Percentiles rank a stretch among this genome's conserved stretches.
Evolutionary conservation across 208 protist species (phyloP).

Genomic region (Acanthamoeba polyphaga): DNA sequence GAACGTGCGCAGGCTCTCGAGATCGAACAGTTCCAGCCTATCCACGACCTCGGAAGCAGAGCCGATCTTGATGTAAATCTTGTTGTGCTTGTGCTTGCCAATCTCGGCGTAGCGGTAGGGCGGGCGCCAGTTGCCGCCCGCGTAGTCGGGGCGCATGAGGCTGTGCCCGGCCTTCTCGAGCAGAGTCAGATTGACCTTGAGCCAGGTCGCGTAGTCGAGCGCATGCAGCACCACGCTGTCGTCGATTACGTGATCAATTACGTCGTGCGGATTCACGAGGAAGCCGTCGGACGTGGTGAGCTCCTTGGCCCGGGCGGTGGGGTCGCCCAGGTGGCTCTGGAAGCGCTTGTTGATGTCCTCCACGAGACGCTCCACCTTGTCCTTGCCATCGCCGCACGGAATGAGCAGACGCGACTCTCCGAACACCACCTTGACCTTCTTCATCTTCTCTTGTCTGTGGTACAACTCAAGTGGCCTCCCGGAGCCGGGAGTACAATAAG

Average conservation of each 20-base stretch:
- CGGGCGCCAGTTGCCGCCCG: slow-evolving; percentile 8
- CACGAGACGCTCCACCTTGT: slow-evolving; percentile 26
- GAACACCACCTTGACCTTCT: slow-evolving; percentile 54
- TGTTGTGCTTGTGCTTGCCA: slow-evolving; percentile 66
- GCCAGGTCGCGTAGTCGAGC: slow-evolving; percentile 37
- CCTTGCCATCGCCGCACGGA: neutral
- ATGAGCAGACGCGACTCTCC: slow-evolving; percentile 4
- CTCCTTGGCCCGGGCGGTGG: slow-evolving; percentile 14
- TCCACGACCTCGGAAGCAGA: neutral
- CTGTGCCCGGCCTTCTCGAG: slow-evolving; percentile 20
- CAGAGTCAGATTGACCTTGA: neutral
- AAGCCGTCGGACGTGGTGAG: slow-evolving; percentile 52
- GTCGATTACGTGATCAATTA: slow-evolving; percentile 12
- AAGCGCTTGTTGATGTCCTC: slow-evolving; percentile 39
- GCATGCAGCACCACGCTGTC: neutral
- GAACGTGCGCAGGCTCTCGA: slow-evolving; percentile 48
- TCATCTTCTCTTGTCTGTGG: neutral
- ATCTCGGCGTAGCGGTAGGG: slow-evolving; percentile 64
- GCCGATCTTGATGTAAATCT: slow-evolving; percentile 61
- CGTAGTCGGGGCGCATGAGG: slow-evolving; percentile 43
- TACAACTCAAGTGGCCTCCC: too few species aligned
- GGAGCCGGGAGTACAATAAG: neutral
- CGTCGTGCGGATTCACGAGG: slow-evolving; percentile 29
- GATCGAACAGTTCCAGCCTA: slow-evolving; percentile 44
- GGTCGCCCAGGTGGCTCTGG: slow-evolving; percentile 51